A percentile compares a stretch with the other conserved stretches of the same genome.
Evolutionary conservation across 1,284 basidiomycete species (phyloP).

Genomic region (Thecaphora thlaspeos): DNA sequence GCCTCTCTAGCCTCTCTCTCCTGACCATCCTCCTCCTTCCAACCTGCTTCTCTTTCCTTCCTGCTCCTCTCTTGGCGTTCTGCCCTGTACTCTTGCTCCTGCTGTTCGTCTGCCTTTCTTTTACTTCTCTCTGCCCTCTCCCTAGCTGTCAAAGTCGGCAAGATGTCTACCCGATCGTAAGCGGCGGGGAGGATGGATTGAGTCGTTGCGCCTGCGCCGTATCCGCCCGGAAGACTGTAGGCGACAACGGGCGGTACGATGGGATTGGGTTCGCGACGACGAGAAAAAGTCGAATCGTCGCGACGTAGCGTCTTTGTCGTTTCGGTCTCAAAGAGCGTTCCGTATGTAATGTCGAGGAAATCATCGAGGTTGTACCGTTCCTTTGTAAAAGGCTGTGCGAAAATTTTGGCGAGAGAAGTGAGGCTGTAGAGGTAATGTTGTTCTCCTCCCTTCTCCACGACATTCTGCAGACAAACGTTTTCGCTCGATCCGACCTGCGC

Average conservation of each 20-base stretch:
- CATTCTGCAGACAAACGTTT: conserved; percentile 8
- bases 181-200: conserved; percentile 1
- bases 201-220: conserved; percentile 21
- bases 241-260: conserved; percentile 11
- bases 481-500: not conserved
- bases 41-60: conserved; percentile 19
- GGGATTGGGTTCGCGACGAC: not conserved
- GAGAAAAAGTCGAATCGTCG: no score
- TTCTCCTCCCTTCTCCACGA: conserved; percentile 48
- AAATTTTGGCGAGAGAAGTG: conserved; percentile 78
- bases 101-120: conserved; percentile 15
- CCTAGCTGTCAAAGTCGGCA: conserved; percentile 17
- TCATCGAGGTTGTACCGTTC: conserved; percentile 88
- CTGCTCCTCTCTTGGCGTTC: conserved; percentile 16
- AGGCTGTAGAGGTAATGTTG: conserved; percentile 82
- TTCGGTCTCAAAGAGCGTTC: conserved; percentile 88
- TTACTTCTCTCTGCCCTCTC: conserved; percentile 7
- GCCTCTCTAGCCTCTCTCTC: conserved; percentile 28
- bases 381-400: conserved; percentile 89
- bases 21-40: conserved; percentile 15
- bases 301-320: conserved; percentile 67
- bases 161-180: conserved; percentile 22
- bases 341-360: conserved; percentile 93
- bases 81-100: conserved; percentile 11
- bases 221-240: conserved; percentile 24